Conservation (phyloP, 768 basidiomycete species). For the Tricholoma furcatifolium region DNA sequence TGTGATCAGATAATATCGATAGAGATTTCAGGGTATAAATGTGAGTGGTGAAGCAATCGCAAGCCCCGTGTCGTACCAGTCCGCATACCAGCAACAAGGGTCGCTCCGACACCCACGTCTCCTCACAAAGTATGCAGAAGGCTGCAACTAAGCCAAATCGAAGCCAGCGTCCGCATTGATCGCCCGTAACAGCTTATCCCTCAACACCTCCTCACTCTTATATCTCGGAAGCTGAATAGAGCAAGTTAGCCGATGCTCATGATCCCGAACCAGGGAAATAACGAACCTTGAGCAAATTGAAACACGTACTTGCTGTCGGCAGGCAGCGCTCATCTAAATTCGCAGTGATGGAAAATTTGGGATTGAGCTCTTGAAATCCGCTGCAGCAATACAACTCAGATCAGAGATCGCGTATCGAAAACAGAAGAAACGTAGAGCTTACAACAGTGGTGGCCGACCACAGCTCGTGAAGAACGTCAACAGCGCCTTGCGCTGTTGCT, state of each 20-base stretch:
- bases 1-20: too few species aligned
- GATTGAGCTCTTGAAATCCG: slow-evolving; percentile 84
- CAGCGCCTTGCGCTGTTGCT: slow-evolving; percentile 75
- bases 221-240: slow-evolving; percentile 65
- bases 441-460: slow-evolving; percentile 85
- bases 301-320: slow-evolving; percentile 83
- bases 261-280: not conserved
- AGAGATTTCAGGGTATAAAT: too few species aligned
- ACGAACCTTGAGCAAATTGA: slow-evolving; percentile 84
- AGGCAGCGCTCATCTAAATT: slow-evolving; percentile 70
- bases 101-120: too few species aligned
- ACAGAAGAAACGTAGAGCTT: slow-evolving; percentile 23
- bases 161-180: slow-evolving; percentile 90
- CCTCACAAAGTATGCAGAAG: too few species aligned
- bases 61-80: too few species aligned
- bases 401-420: not conserved
- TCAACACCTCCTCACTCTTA: slow-evolving; percentile 57
- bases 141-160: slow-evolving; percentile 79
- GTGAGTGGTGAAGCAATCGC: too few species aligned
- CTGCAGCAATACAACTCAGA: slow-evolving; percentile 31
- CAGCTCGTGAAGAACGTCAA: slow-evolving; percentile 95
- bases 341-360: slow-evolving; percentile 86
- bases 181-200: slow-evolving; percentile 79
- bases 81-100: too few species aligned
- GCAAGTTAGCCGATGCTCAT: not conserved